phyloP scores from a whole-genome alignment of 2,329 filamentous ascomycete genomes.

The Sclerotinia spermophila region DNA sequence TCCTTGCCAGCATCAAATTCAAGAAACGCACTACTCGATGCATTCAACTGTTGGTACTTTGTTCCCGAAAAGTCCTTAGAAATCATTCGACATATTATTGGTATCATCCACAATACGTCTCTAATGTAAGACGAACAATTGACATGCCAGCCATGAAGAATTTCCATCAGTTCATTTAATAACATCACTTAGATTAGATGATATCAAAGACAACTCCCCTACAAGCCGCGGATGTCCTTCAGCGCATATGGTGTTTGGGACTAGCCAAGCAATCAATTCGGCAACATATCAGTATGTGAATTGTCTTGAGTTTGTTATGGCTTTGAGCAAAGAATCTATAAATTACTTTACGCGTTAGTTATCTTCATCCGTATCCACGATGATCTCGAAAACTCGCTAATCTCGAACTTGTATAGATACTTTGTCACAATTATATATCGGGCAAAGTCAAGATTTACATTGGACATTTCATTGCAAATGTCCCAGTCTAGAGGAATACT shows the following conservation, averaged over 20 bases:
- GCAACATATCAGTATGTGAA: background rate
- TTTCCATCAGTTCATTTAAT: background rate
- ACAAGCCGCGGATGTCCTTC: background rate
- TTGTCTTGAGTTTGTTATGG: background rate
- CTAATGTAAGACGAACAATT: background rate
- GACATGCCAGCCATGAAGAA: background rate
- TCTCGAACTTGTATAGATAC: background rate
- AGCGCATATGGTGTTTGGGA: background rate
- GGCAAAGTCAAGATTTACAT: background rate
- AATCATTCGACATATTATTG: background rate
- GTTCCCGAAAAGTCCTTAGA: background rate
- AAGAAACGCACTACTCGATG: background rate
- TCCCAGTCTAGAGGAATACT: background rate
- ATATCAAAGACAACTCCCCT: background rate
- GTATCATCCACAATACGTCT: background rate
- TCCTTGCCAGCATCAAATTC: background rate
- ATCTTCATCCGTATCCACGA: background rate
- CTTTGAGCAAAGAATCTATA: background rate
- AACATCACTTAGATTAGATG: background rate
- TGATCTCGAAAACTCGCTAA: no score
- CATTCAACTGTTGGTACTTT: background rate
- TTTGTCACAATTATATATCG: background rate
- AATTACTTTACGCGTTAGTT: background rate
- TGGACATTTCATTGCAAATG: background rate
- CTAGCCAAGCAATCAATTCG: background rate